These are phyloP conservation scores for Blastobotrys chiropterorum DNA, from an alignment of 805 yeast genomes.

Conservation along the genomic window DNA sequence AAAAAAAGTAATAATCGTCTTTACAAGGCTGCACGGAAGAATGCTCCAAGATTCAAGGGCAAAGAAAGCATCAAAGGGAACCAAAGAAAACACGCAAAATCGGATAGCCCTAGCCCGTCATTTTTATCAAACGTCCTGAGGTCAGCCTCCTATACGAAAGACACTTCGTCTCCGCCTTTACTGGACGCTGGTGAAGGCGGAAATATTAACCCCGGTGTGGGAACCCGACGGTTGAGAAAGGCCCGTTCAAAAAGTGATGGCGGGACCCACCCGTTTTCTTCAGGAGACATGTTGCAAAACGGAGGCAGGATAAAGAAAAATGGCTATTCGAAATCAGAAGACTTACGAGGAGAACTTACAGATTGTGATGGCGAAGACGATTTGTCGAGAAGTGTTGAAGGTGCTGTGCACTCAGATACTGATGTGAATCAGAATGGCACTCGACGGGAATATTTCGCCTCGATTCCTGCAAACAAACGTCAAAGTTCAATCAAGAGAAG, in stretches of 20 bases:
- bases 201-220: neutral
- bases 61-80: neutral
- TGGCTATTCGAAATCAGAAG: neutral
- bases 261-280: constrained; percentile 7
- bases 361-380: neutral
- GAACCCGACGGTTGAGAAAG: constrained; percentile 10
- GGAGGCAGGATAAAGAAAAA: neutral
- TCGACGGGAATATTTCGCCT: neutral
- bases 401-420: constrained; percentile 11
- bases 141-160: neutral
- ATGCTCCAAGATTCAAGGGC: neutral
- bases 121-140: neutral
- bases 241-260: constrained; percentile 18
- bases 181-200: neutral
- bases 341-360: neutral
- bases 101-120: neutral
- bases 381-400: neutral
- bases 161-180: neutral
- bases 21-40: neutral
- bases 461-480: neutral
- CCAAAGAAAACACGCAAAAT: neutral
- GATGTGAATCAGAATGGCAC: constrained; percentile 1
- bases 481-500: neutral
- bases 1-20: neutral
- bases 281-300: neutral